Conservation (phyloP, 805 yeast genomes). For the Candida alai region DNA sequence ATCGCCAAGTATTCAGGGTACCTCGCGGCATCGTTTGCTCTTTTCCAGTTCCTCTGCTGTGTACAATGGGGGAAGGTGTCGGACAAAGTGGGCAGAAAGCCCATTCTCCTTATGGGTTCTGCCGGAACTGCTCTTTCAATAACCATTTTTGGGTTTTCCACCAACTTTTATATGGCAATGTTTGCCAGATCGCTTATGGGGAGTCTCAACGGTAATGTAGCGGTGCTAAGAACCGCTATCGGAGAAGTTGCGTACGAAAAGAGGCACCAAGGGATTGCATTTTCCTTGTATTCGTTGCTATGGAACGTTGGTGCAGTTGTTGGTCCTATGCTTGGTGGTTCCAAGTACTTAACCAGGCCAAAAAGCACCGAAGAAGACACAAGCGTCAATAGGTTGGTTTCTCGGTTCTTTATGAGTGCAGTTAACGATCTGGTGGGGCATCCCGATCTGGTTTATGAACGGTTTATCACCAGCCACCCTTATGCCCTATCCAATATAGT, state of each 20-base stretch:
- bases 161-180: constrained; percentile 25
- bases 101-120: constrained; percentile 23
- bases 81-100: constrained; percentile 26
- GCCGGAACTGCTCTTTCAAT: constrained; percentile 24
- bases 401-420: constrained; percentile 1
- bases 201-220: constrained; percentile 14
- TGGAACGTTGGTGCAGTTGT: constrained; percentile 15
- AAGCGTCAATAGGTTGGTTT: background rate
- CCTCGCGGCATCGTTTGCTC: constrained; percentile 18
- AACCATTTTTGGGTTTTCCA: constrained; percentile 25
- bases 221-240: constrained; percentile 11
- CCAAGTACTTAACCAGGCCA: constrained; percentile 49
- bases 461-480: constrained; percentile 15
- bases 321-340: constrained; percentile 16
- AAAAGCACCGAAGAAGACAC: constrained; percentile 3
- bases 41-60: constrained; percentile 17
- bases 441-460: constrained; percentile 3
- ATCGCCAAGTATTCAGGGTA: constrained; percentile 18
- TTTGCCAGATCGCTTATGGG: constrained; percentile 27
- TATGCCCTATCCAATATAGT: constrained; percentile 23
- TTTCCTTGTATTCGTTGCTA: constrained; percentile 11
- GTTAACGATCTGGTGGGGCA: background rate
- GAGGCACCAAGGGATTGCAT: constrained; percentile 14
- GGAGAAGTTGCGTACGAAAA: constrained; percentile 14
- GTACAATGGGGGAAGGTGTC: constrained; percentile 26